phyloP scores from a whole-genome alignment of 768 basidiomycete species.

The Rhizopogon vulgaris region DNA sequence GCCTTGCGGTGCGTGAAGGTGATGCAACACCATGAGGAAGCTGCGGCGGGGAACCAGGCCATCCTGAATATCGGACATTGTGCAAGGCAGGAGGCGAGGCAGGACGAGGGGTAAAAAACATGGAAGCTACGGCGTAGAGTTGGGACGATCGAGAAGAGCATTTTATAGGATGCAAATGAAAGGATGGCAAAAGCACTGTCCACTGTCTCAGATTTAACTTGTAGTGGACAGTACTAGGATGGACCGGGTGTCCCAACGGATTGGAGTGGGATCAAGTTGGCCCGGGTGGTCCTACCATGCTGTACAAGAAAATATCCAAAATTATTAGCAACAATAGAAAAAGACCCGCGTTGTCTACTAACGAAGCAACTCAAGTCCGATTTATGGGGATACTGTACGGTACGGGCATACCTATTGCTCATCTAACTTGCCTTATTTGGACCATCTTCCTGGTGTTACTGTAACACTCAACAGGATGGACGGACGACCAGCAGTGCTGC shows the following conservation, averaged over 20 bases:
- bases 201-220: too few relatives aligned
- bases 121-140: background rate
- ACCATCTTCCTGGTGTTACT: too few relatives aligned
- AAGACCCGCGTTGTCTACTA: background rate
- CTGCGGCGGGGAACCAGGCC: background rate
- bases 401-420: too few relatives aligned
- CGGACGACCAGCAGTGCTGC: slow-evolving; percentile 22
- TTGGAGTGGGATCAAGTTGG: background rate
- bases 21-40: background rate
- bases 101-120: background rate
- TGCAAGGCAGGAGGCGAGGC: background rate
- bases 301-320: background rate
- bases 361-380: too few relatives aligned
- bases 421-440: too few relatives aligned
- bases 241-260: background rate
- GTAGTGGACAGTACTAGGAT: background rate
- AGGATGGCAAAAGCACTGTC: background rate
- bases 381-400: too few relatives aligned
- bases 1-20: background rate
- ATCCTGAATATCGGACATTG: background rate
- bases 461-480: background rate
- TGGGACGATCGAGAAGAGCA: background rate
- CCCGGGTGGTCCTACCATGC: background rate
- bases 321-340: background rate
- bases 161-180: slow-evolving; percentile 3